Evolutionary conservation across 2,329 filamentous ascomycete genomes (phyloP), one percentile per base, ranked within the genome.

Genomic region (Metarhizium rileyi): DNA sequence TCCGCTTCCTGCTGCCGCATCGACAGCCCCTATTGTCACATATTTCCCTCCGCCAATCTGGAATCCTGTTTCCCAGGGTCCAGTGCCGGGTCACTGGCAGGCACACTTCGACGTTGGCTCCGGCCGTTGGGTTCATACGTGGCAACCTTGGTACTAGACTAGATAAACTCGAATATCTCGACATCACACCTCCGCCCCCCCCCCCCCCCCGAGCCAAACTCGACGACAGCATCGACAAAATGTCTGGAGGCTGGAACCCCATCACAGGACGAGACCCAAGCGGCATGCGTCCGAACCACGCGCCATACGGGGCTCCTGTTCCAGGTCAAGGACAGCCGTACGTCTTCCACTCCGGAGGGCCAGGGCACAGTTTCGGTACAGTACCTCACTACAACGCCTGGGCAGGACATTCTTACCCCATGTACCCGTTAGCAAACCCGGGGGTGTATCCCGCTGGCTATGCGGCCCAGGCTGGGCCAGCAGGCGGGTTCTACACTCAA

Each of bases 201-300:
- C 20, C 25, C n/a, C 20, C 30, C 6, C 43, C 0, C 7, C 33
- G 51, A 35, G 16, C 23, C 26, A 33, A n/a, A 35, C 16, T 33
- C 20, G 14, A 16, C 33, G 25, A 27, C 26, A 41, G 7, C 28
- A 22, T 22, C 33, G 33, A n/a, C 10, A n/a, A 25, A 53, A 70
- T 70, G 66, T 62, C 66, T 45, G 62, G 63, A 38, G 67, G 67
- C 35, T 70, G 67, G 66, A 71, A 72, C 50, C 68, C 68, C 4
- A 50, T 66, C 14, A 62, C 63, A 30, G 63, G 70, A 20, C 67
- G 67, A 16, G 70, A 73, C 52, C 50, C 59, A n/a, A 55, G 59
- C 10, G 61, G 61, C 20, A 45, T 51, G 33, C 63, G 62, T 1
- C 69, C 69, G 4, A 56, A 58, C 14, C 59, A 59, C 49, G 59